These are phyloP conservation scores for Blastobotrys muscicola DNA, from an alignment of 805 yeast species.

Conservation along the genomic window DNA sequence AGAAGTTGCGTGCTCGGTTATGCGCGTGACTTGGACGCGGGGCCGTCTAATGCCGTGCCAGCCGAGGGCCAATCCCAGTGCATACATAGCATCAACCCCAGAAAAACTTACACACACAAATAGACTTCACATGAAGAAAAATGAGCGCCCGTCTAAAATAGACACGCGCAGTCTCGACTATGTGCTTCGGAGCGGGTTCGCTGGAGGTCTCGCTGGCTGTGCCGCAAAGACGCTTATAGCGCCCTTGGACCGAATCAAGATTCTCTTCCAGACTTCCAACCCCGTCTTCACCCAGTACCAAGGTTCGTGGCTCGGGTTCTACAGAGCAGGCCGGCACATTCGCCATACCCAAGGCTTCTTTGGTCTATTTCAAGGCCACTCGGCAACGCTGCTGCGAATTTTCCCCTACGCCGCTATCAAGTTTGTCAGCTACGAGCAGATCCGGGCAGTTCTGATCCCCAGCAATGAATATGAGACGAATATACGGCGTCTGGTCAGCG, in stretches of 20 bases:
- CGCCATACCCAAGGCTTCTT: conserved; percentile 56
- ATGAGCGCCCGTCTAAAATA: not conserved
- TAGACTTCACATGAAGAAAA: too few species aligned
- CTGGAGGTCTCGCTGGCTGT: conserved; percentile 94
- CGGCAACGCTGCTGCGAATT: conserved; percentile 81
- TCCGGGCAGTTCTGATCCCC: conserved; percentile 72
- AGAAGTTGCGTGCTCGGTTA: too few species aligned
- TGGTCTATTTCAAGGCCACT: conserved; percentile 92
- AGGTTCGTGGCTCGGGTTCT: conserved; percentile 70
- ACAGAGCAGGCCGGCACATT: conserved; percentile 61
- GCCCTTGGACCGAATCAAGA: conserved; percentile 90
- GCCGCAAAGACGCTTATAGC: conserved; percentile 96
- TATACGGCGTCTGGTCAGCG: conserved; percentile 70
- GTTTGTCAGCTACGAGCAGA: conserved; percentile 92
- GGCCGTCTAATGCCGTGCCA: too few species aligned
- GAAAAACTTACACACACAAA: too few species aligned
- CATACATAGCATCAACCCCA: too few species aligned
- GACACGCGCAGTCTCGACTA: conserved; percentile 71
- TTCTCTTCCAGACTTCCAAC: conserved; percentile 87
- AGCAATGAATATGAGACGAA: conserved; percentile 67
- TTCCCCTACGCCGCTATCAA: conserved; percentile 97
- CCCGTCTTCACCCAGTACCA: conserved; percentile 77
- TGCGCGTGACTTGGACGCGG: too few species aligned
- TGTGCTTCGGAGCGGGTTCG: conserved; percentile 72
- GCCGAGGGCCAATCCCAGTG: too few species aligned